Evolutionary conservation across 495 filamentous ascomycete species (phyloP).

Genomic region (Hypoxylon rickii): DNA sequence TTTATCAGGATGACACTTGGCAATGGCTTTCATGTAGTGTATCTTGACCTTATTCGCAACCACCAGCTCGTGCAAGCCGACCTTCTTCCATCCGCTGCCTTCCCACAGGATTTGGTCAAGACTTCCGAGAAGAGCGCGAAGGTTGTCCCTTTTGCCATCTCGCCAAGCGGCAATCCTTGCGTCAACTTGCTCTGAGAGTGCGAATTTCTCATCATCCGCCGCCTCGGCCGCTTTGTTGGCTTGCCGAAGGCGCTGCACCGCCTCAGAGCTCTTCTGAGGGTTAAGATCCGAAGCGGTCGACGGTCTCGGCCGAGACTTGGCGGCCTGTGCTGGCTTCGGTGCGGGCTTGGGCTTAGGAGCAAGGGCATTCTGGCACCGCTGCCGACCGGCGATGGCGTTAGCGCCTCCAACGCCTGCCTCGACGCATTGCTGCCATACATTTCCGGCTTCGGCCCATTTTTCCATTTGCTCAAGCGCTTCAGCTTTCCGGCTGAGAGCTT

Average conservation of each 20-base stretch:
- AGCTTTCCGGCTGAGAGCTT: slow-evolving; percentile 90
- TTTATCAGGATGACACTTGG: slow-evolving; percentile 98
- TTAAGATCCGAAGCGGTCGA: slow-evolving; percentile 54
- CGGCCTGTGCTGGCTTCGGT: slow-evolving; percentile 35
- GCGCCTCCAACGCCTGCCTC: slow-evolving; percentile 82
- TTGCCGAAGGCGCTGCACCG: slow-evolving; percentile 76
- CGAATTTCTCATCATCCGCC: slow-evolving; percentile 90
- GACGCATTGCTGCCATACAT: slow-evolving; percentile 80
- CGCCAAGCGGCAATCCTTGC: slow-evolving; percentile 77
- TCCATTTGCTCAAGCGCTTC: slow-evolving; percentile 96
- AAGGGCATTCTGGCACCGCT: slow-evolving; percentile 85
- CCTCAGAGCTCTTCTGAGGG: slow-evolving; percentile 55
- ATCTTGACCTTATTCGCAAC: slow-evolving; percentile 93
- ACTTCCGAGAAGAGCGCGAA: slow-evolving; percentile 85
- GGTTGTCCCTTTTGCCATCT: slow-evolving; percentile 86
- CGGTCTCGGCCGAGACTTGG: slow-evolving; percentile 45
- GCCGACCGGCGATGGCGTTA: slow-evolving; percentile 81
- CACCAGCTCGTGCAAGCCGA: slow-evolving; percentile 88
- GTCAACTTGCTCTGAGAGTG: slow-evolving; percentile 81
- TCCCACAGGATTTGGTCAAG: slow-evolving; percentile 91
- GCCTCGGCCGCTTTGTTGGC: slow-evolving; percentile 83
- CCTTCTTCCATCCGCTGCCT: slow-evolving; percentile 93
- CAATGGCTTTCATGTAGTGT: slow-evolving; percentile 98
- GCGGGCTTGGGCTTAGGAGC: slow-evolving; percentile 58
- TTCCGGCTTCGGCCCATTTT: slow-evolving; percentile 82